Evolutionary conservation across 257 asterid species (phyloP), one percentile per base, ranked within the genome.

Genomic region (Coffea canephora): DNA sequence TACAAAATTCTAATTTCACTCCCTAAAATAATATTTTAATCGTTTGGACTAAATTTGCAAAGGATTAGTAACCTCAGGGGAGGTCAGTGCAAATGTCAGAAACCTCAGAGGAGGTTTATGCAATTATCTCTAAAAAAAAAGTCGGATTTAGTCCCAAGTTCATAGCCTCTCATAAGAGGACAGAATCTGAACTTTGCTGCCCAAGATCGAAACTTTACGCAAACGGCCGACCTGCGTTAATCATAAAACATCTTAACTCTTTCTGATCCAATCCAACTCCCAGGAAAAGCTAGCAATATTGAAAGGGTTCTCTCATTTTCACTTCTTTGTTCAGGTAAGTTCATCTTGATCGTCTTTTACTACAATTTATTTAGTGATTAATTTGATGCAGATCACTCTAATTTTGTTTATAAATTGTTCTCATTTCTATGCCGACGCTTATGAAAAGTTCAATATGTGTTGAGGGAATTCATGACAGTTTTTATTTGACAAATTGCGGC

Each of bases 291-390:
- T 68, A 67, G 67, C 34, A 39, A n/a, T 75, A 43, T 41, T 11
- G 49, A 34, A 7, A 34, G 73, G 52, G 43, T 13, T 10, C 61
- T 64, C 46, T 75, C 21, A 19, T 10, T 5, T 16, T 66, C 16
- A 0, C 52, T 54, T 36, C 15, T 59, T 70, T 34, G 61, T 65
- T 45, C 23, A 19, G 84, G 84, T 81, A 62, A 69, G 77, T 81
- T 34, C 19, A 36, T 71, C 36, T 69, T 46, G 23, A 50, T 54
- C 19, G 69, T 57, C 65, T 57, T 73, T 49, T 8, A 31, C 16
- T 49, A 8, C 10, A 3, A 54, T 13, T 6, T 23, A 0, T 16
- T 36, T 8, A 49, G 27, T 65, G 2, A n/a, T 65, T 27, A 12
- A 13, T 43, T 57, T 4, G 5, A 55, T 55, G 69, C 14, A 15